Evolutionary conservation across 1,284 basidiomycete genomes (phyloP), one percentile per base, ranked within the genome.

Genomic region (Takashimella koratensis): DNA sequence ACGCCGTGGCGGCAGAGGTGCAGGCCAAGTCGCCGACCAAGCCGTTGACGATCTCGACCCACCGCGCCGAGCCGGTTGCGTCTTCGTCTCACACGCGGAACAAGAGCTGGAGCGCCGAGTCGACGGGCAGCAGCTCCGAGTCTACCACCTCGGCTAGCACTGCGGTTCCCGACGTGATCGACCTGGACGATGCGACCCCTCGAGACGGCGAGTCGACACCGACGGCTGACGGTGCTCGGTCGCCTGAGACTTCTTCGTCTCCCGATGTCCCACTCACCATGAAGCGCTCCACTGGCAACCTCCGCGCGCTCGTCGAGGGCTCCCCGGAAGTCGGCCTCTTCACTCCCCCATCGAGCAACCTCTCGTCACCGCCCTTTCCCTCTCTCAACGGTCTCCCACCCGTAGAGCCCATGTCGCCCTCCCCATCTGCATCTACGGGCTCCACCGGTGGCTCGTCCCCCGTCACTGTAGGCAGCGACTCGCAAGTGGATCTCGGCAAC

Each of bases 361-460:
- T 73, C 5, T 72, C 73, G 8, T 73, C 72, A 4, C 74, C 74
- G 8, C 72, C 74, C 13, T 68, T 70, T 2, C 70, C 70, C 0
- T 24, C 48, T 12, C 52, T 43, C 24, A 40, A 49, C 4, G 23
- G 52, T 22, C 40, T 64, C 16, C 60, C 64, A 12, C 52, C 60
- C 1, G 56, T 54, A 19, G n/a, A n/a, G n/a, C 59, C 60, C 22
- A 52, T 60, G 55, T 71, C 69, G 12, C 63, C 67, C 0, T 64
- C 64, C 1, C 62, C 65, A 3, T 64, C 66, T 5, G 57, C 59
- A 23, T 51, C 67, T 0, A 56, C 54, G 20, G 46, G 48, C 19
- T 72, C 74, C 5, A 75, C 73, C 1, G 69, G 70, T 27, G 71
- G 70, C 25, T 70, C 68, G 2, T 70, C 67, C n/a, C 70, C 73